phyloP scores from a whole-genome alignment of 192 early-diverging fungal genomes.

The Backusella westeae region DNA sequence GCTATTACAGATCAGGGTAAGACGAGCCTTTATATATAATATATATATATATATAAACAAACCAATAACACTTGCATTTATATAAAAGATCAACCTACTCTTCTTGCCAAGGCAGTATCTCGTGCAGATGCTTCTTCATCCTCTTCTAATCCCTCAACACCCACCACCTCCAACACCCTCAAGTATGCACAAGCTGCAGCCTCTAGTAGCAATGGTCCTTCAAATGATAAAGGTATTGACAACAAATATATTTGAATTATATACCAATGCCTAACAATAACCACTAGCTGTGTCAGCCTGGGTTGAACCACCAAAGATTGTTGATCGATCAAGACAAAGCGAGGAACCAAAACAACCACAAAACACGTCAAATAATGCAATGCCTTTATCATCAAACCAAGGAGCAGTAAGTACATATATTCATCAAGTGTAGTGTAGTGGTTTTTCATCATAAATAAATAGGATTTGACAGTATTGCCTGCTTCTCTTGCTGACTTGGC shows the following conservation, averaged over 20 bases:
- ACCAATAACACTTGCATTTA: neutral
- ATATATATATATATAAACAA: neutral
- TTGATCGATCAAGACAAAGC: conserved; percentile 12
- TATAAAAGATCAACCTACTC: neutral
- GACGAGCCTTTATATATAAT: neutral
- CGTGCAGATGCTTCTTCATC: neutral
- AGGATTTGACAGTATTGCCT: conserved; percentile 37
- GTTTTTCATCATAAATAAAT: neutral
- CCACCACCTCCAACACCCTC: neutral
- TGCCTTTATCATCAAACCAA: neutral
- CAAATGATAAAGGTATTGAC: neutral
- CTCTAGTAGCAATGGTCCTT: neutral
- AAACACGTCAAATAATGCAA: neutral
- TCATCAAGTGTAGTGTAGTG: too few species aligned
- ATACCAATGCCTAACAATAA: neutral
- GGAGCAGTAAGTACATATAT: neutral
- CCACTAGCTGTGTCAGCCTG: conserved; percentile 13
- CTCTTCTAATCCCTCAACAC: neutral
- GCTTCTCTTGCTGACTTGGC: conserved; percentile 52
- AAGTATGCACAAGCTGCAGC: conserved; percentile 34
- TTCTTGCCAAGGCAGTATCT: neutral
- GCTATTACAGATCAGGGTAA: neutral
- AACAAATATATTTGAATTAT: neutral
- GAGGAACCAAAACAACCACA: neutral
- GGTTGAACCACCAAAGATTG: conserved; percentile 35